These are phyloP conservation scores for Amphicarpaea edgeworthii DNA, from an alignment of 306 rosid genomes.

Conservation along the genomic window DNA sequence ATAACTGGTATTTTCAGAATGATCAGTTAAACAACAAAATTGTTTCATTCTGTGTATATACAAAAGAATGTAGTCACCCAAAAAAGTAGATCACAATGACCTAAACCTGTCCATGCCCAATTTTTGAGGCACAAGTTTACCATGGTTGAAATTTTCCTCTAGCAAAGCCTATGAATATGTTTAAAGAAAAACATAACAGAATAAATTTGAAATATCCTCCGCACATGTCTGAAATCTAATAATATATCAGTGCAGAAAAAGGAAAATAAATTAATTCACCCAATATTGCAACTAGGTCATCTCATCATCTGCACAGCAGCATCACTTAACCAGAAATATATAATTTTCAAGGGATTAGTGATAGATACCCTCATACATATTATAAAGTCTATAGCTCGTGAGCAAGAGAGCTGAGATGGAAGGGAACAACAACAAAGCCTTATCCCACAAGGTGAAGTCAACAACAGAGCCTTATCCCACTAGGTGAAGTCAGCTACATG, in stretches of 20 bases:
- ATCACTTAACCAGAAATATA: background rate
- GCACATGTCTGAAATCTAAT: background rate
- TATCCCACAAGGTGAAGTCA: no score
- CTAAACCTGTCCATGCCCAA: background rate
- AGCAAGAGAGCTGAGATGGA: background rate
- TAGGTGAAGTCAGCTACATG: background rate
- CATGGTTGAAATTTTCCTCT: background rate
- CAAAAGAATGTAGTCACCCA: background rate
- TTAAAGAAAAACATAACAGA: background rate
- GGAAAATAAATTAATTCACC: background rate
- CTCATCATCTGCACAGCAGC: background rate
- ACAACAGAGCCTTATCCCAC: background rate
- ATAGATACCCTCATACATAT: background rate
- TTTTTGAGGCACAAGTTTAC: background rate
- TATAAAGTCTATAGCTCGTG: background rate
- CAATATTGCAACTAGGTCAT: conserved; percentile 5
- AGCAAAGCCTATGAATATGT: conserved; percentile 2
- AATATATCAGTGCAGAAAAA: background rate
- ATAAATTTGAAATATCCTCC: background rate
- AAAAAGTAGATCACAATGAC: background rate
- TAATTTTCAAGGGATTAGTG: background rate
- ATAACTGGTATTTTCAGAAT: conserved; percentile 15
- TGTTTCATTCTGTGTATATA: background rate
- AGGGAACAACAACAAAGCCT: background rate
- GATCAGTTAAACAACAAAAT: background rate